Evolutionary conservation across 495 filamentous ascomycete genomes (phyloP), one percentile per base, ranked within the genome.

Genomic region (Mycothermus thermophilus): DNA sequence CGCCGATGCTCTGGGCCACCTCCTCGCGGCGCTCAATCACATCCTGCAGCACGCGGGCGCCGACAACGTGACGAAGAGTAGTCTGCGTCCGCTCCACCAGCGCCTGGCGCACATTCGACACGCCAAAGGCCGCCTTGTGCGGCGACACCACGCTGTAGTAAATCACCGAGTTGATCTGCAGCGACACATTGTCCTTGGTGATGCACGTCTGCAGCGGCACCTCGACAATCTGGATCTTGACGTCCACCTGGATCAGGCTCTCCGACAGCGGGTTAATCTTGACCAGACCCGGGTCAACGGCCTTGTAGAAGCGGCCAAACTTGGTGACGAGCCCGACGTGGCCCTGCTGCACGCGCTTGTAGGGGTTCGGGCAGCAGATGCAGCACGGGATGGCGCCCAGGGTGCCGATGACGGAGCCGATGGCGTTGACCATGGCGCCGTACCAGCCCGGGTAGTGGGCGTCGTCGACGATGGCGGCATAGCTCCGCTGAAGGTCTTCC

Each of bases 21-120:
- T 99, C 90, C 58, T 99, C 90, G 45, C 90, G 85, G 38, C 90
- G 90, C 67, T 99, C 90, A 48, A 99, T 96, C 24, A 99, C 90
- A 53, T 99, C 90, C 60, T 99, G 90, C 21, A 99, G 71, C 14
- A 99, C 85, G 40, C 90, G 79, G 3, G 90, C 92, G 41, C 90
- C 90, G 41, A 99, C 84, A 31, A 96, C 90, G 58, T 99, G 90
- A 52, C 90, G 85, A 40, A 99, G 71, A 2, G 90, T 99, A 30
- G 90, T 99, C 61, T 99, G 90, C 5, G 90, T 99, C 38, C 90
- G 87, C 71, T 99, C 90, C 38, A 96, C 67, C 35, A 99, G 83
- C 8, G 90, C 90, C 57, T 92, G 84, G 42, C 77, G 80, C 40
- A 99, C 80, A 60, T 99, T 92, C 60, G 74, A 59, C 58, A 99